Evolutionary conservation across 1,284 basidiomycete genomes (phyloP).

Genomic region (Trametes versicolor): DNA sequence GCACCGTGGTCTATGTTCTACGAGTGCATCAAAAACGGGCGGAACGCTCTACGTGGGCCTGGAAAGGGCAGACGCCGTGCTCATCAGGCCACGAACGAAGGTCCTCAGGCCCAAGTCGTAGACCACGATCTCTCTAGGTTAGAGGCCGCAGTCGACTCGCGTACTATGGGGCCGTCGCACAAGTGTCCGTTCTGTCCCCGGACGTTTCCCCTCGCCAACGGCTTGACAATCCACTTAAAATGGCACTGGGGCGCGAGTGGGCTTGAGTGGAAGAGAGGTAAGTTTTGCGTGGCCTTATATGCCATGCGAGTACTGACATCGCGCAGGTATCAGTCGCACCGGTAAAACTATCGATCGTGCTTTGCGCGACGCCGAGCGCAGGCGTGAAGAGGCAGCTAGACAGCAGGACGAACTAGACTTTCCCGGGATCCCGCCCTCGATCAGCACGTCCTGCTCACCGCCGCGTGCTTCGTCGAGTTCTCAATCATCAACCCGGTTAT

Average conservation of each 20-base stretch:
- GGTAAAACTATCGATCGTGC: constrained; percentile 29
- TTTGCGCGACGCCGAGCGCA: constrained; percentile 21
- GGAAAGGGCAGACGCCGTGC: constrained; percentile 6
- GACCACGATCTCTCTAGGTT: neutral
- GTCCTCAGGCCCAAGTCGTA: neutral
- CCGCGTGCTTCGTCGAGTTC: neutral
- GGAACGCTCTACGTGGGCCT: neutral
- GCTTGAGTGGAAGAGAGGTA: constrained; percentile 36
- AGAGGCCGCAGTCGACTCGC: neutral
- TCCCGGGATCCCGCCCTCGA: constrained; percentile 10
- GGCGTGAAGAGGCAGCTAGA: constrained; percentile 16
- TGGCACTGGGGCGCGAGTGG: constrained; percentile 43
- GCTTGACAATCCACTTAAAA: constrained; percentile 45
- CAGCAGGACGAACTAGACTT: constrained; percentile 14
- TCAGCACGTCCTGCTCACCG: neutral
- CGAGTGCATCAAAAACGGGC: constrained; percentile 23
- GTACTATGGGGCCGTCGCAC: constrained; percentile 4
- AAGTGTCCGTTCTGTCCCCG: constrained; percentile 42
- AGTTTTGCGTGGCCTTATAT: neutral
- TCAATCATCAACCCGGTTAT: neutral
- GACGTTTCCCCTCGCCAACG: constrained; percentile 41
- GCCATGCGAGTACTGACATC: neutral
- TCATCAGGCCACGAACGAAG: neutral
- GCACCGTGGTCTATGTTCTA: constrained; percentile 29
- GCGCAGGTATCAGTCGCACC: constrained; percentile 27